These are phyloP conservation scores for Deuterostichococcus epilithicus DNA, from an alignment of 139 green algal genomes.

Conservation along the genomic window DNA sequence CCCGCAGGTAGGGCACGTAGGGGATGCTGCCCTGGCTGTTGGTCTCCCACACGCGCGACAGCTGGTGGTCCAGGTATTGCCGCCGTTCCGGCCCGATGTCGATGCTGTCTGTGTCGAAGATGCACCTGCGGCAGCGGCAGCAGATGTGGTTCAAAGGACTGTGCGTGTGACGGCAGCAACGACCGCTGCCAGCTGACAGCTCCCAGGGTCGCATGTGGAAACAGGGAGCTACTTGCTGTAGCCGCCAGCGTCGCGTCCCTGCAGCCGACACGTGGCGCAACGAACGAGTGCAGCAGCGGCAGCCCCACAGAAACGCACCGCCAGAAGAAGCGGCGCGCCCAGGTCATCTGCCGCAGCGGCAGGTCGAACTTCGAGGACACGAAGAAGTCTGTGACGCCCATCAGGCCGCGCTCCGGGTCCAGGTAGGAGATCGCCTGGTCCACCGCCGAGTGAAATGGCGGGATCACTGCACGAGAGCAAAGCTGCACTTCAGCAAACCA, in stretches of 20 bases:
- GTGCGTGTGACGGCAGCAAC: too few relatives aligned
- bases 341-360: constrained; percentile 88
- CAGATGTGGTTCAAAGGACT: too few relatives aligned
- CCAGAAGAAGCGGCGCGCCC: constrained; percentile 91
- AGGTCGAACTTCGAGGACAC: constrained; percentile 88
- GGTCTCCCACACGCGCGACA: constrained; percentile 83
- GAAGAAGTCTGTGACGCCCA: constrained; percentile 94
- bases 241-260: neutral
- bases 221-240: neutral
- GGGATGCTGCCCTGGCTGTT: constrained; percentile 89
- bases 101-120: constrained; percentile 94
- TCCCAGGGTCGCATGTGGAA: neutral
- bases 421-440: constrained; percentile 85
- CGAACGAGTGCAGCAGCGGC: neutral
- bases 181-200: too few relatives aligned
- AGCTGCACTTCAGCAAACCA: too few relatives aligned
- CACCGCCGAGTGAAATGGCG: constrained; percentile 89
- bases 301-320: constrained; percentile 41
- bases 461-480: constrained; percentile 85
- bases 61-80: constrained; percentile 87
- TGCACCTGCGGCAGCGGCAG: constrained; percentile 40
- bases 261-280: neutral
- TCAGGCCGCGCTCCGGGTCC: constrained; percentile 64
- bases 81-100: constrained; percentile 92
- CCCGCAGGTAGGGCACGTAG: constrained; percentile 90